Conservation (phyloP, 352 stramenopile species). For the Pythium diclinum region DNA sequence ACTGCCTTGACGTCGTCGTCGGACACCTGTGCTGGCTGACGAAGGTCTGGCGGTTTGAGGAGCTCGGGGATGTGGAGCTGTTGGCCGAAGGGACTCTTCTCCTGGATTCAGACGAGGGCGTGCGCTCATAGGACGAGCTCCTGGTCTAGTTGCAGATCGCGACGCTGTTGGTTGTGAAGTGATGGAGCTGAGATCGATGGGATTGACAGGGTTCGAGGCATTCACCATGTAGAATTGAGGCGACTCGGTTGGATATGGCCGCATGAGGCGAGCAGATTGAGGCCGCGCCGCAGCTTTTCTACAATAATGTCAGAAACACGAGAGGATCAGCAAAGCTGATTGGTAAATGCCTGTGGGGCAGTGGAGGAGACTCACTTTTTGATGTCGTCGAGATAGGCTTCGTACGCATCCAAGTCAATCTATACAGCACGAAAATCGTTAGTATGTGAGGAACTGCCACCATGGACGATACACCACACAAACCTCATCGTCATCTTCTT, state of each 20-base stretch:
- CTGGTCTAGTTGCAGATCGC: not conserved
- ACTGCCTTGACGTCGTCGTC: constrained; percentile 31
- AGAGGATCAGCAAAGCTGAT: not conserved
- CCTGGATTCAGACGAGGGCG: constrained; percentile 28
- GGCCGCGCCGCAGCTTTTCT: constrained; percentile 41
- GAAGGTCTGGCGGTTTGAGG: constrained; percentile 15
- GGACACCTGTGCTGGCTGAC: constrained; percentile 1
- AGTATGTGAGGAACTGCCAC: not conserved
- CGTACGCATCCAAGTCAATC: constrained; percentile 63
- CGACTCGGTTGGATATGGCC: constrained; percentile 42
- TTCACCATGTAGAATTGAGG: constrained; percentile 60
- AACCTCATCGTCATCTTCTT: constrained; percentile 31
- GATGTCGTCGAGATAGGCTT: constrained; percentile 52
- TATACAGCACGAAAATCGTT: constrained; percentile 15
- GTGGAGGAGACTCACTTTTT: constrained; percentile 30
- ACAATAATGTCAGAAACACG: not conserved
- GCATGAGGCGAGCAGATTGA: constrained; percentile 36
- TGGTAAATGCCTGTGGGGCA: too few relatives aligned
- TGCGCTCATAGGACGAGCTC: constrained; percentile 41
- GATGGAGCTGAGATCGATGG: constrained; percentile 14
- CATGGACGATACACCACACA: not conserved
- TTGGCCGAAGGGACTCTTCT: not conserved
- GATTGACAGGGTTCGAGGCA: constrained; percentile 31
- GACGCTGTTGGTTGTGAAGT: not conserved
- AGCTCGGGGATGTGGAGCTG: constrained; percentile 3